Evolutionary conservation across 352 stramenopile species (phyloP).

Genomic region (Halophytophthora batemanensis): DNA sequence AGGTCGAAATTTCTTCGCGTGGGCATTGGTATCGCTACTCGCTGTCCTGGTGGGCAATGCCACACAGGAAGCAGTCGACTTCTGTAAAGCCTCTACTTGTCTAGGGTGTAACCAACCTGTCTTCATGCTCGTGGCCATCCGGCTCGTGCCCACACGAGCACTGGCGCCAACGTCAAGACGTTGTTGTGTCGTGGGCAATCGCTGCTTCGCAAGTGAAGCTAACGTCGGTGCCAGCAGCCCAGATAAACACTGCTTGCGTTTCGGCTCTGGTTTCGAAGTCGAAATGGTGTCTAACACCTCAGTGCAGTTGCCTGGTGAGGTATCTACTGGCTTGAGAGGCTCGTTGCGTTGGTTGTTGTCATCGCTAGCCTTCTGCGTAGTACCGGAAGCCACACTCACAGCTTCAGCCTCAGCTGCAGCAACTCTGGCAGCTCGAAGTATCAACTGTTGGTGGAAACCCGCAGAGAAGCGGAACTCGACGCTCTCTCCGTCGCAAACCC

Average conservation of each 20-base stretch:
- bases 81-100: slow-evolving; percentile 11
- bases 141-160: too few species aligned
- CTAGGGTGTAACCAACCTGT: background rate
- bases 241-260: slow-evolving; percentile 4
- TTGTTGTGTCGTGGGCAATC: slow-evolving; percentile 9
- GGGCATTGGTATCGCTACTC: slow-evolving; percentile 7
- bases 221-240: slow-evolving; percentile 13
- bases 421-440: background rate
- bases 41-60: too few species aligned
- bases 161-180: too few species aligned
- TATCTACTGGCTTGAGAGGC: too few species aligned
- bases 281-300: slow-evolving; percentile 2
- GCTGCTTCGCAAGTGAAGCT: slow-evolving; percentile 21
- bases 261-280: slow-evolving; percentile 3
- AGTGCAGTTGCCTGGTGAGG: too few species aligned
- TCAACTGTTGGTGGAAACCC: slow-evolving; percentile 33
- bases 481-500: slow-evolving; percentile 31
- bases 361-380: background rate
- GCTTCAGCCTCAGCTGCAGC: background rate
- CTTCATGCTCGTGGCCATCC: background rate
- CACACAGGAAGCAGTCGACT: too few species aligned
- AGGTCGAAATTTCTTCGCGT: slow-evolving; percentile 4
- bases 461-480: slow-evolving; percentile 35
- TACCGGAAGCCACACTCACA: too few species aligned
- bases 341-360: too few species aligned